These are phyloP conservation scores for Pythium rishiriense DNA, from an alignment of 352 stramenopile species.

Conservation along the genomic window DNA sequence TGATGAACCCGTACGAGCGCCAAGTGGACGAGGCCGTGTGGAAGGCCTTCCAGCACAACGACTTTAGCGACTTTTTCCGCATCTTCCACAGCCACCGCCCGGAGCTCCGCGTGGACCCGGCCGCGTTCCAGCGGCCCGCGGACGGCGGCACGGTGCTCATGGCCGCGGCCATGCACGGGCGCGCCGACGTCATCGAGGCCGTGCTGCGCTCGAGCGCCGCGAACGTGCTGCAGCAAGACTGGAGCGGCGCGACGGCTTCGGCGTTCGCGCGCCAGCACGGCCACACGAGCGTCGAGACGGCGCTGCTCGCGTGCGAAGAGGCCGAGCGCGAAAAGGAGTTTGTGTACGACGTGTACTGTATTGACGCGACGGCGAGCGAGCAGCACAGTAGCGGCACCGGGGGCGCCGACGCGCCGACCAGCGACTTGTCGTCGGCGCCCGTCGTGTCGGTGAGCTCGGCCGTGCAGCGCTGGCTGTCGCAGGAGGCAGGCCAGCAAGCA, in stretches of 20 bases:
- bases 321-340: conserved; percentile 79
- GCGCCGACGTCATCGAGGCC: conserved; percentile 77
- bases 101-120: conserved; percentile 43
- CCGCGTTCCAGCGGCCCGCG: conserved; percentile 67
- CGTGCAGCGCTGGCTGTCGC: conserved; percentile 75
- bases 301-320: conserved; percentile 70
- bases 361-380: conserved; percentile 61
- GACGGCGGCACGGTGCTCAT: conserved; percentile 79
- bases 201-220: conserved; percentile 49
- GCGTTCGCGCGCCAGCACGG: conserved; percentile 57
- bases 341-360: conserved; percentile 86
- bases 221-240: conserved; percentile 65
- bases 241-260: conserved; percentile 52
- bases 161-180: conserved; percentile 71
- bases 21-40: conserved; percentile 81
- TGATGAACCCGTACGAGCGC: conserved; percentile 79
- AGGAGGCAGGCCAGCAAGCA: conserved; percentile 45
- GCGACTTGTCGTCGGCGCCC: conserved; percentile 31
- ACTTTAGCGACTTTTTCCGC: conserved; percentile 80
- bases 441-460: conserved; percentile 75
- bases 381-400: conserved; percentile 10
- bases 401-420: conserved; percentile 6
- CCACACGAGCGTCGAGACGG: conserved; percentile 59
- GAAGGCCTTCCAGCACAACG: conserved; percentile 72
- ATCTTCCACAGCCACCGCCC: conserved; percentile 47